Percentiles rank a stretch among this genome's conserved stretches.
phyloP scores from a whole-genome alignment of 2,329 filamentous ascomycete genomes.

The Arthrobotrys conoides region DNA sequence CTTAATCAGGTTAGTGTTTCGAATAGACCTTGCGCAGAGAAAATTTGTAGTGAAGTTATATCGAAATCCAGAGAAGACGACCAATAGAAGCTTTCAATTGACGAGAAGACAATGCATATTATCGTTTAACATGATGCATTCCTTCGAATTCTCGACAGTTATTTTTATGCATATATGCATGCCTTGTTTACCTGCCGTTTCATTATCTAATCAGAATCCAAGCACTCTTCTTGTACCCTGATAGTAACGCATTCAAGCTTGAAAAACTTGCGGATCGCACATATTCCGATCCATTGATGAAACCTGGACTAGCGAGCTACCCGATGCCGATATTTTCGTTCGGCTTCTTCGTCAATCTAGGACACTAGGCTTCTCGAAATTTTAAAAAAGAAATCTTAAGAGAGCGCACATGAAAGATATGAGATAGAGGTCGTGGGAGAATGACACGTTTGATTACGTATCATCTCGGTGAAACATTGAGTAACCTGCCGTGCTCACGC shows the following conservation, averaged over 20 bases:
- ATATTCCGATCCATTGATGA: background rate
- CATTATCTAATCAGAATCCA: slow-evolving; percentile 1
- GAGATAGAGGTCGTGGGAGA: background rate
- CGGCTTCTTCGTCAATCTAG: background rate
- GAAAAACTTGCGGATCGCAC: background rate
- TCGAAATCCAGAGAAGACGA: background rate
- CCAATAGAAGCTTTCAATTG: background rate
- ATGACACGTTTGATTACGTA: background rate
- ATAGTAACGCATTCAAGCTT: slow-evolving; percentile 6
- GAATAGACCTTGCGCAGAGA: background rate
- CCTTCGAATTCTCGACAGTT: no score
- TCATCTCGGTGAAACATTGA: no score
- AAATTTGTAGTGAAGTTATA: background rate
- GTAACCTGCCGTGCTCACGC: no score
- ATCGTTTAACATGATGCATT: background rate
- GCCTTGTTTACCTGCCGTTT: slow-evolving; percentile 3
- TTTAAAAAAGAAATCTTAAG: background rate
- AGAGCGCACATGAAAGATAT: background rate
- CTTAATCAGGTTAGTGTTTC: background rate
- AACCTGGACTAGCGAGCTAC: background rate
- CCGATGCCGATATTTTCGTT: background rate
- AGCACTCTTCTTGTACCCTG: slow-evolving; percentile 10
- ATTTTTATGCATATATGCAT: no score
- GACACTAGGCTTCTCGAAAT: background rate
- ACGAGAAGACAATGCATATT: slow-evolving; percentile 18